Base-by-base conservation (phyloP, 768 basidiomycete species). In the Amanita pseudoporphyria region DNA sequence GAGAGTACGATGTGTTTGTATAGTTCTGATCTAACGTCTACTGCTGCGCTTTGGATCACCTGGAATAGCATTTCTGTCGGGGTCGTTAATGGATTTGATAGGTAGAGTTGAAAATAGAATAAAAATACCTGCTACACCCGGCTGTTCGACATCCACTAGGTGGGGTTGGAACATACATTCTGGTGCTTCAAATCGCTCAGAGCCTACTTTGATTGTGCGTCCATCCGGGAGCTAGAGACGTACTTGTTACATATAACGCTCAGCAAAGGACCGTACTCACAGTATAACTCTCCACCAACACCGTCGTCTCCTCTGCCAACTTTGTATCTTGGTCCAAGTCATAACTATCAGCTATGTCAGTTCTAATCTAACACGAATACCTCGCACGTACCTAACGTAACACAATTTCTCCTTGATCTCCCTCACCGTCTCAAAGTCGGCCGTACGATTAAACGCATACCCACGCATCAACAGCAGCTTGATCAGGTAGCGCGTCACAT, bases 91-190 rank as follows among this genome's bases (percentile, higher is more conserved):
- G 22, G n/a, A n/a, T n/a, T n/a, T n/a, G n/a, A n/a, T 44, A 9
- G 18, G 16, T 7, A 21, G 41, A n/a, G n/a, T n/a, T n/a, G n/a
- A 41, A 19, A 47, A 52, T 28, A 19, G 6, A 14, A 21, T 26
- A 16, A 33, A 22, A 6, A n/a, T 32, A 89, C 90, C 90, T 69
- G 94, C 94, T 43, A 97, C 83, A 39, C 95, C 95, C 5, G 92
- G 91, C 62, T 96, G 94, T 64, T 99, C 96, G 41, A 98, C 72
- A 59, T 99, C 95, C 40, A 98, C 93, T 3, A 99, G 77, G 65
- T 95, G 90, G 18, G 96, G 96, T 64, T 99, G 95, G 84, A 99
- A 98, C 92, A 98, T 93, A 70, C 96, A 98, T 68, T 99, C 96
- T 5, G 96, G 95, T 10, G 95, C 96, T 68, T 98, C 95, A 62